Base-by-base conservation (phyloP, 495 filamentous ascomycete species). In the Evernia prunastri region DNA sequence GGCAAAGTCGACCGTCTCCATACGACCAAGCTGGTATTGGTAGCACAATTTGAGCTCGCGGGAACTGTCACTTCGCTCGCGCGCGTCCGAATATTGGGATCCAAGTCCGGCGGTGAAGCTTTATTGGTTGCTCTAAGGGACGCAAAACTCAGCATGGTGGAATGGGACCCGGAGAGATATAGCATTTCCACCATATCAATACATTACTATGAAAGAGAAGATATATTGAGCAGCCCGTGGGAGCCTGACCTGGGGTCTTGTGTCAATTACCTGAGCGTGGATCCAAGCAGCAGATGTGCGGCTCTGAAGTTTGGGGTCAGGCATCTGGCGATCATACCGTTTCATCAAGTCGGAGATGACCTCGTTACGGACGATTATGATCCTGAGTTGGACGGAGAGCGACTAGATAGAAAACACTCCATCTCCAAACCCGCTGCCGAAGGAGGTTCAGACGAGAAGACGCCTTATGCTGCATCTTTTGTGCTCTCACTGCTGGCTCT, bases 191-290 rank as follows among this genome's bases (percentile, higher is more conserved):
- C 94, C 18, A 84, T 92, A 63, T 96, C 92, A 35, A 92, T 99
- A 68, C 94, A 99, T 77, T 96, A 92, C 77, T 99, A 97, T 72
- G 94, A 99, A 73, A 85, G 92, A 72, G 92, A 97, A 70, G 92
- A 96, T 69, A 78, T 91, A 65, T 82, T 83, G 63, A 81, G 84
- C 37, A 87, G 81, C 69, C 92, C 87, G 25, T 97, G 86, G 88
- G 82, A 83, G 39, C 83, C 85, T 29, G 85, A 87, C 53, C 72
- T 91, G 63, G 83, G 82, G 69, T 78, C 83, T 56, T 87, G 84
- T 75, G 81, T 83, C 69, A 96, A 87, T 70, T 87, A 89, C 63
- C 80, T 99, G 67, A 87, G 86, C 18, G 90, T 90, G 60, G 94
- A 99, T 72, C 93, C 94, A 29, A 88, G 89, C 66, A 96, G 89